Evolutionary conservation across 257 asterid species (phyloP).

Genomic region (Solanum sejunctum): DNA sequence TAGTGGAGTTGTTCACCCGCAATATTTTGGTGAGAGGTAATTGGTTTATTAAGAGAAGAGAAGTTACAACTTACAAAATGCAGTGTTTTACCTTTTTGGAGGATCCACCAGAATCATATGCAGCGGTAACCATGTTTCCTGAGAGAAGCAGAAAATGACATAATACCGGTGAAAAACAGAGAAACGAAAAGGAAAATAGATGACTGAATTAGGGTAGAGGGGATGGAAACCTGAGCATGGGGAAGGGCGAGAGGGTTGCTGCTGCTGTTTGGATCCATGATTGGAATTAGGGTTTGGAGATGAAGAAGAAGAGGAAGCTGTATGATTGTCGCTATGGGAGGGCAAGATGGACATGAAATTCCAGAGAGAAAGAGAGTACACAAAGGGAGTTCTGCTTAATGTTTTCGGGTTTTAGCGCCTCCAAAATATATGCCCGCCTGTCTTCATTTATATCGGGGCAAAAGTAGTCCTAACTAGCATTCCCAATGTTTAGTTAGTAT

Average conservation of each 20-base stretch:
- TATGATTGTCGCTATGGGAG: conserved; percentile 28
- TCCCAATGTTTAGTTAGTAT: no score
- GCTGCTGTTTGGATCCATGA: conserved; percentile 34
- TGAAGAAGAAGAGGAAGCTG: conserved; percentile 35
- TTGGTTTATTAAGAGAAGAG: not conserved
- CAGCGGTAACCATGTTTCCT: conserved; percentile 21
- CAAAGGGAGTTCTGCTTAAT: not conserved
- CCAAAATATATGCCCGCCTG: not conserved
- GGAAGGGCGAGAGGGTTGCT: not conserved
- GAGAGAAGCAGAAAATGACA: not conserved
- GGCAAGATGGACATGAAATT: conserved; percentile 94
- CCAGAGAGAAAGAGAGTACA: not conserved
- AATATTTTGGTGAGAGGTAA: not conserved
- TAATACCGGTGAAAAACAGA: no score
- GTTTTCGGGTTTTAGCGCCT: not conserved
- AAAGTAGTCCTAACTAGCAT: no score
- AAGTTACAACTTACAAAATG: not conserved
- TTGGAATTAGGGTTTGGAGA: conserved; percentile 8
- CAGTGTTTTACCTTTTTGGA: conserved; percentile 41
- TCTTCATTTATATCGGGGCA: no score
- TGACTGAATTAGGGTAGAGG: not conserved
- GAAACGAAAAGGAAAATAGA: no score
- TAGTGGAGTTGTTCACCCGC: conserved; percentile 38
- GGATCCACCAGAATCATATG: conserved; percentile 26
- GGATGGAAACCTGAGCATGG: conserved; percentile 20